A percentile compares a stretch with the other conserved stretches of the same genome.
Evolutionary conservation across 75 land plant genomes (phyloP).

Genomic region (Azolla pinnata): DNA sequence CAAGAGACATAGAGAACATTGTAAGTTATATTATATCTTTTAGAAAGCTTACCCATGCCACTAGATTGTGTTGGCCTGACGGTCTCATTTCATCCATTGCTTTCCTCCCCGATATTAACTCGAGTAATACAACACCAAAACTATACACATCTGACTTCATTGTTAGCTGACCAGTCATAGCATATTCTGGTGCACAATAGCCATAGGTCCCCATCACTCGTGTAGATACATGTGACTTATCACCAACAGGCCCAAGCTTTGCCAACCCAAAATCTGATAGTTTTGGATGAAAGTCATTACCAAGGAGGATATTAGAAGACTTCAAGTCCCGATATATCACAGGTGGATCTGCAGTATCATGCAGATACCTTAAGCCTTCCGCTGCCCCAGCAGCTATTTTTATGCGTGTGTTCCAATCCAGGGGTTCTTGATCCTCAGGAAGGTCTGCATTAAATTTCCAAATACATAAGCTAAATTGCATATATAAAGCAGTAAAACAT

Average conservation of each 20-base stretch:
- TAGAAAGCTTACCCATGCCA: constrained; percentile 5
- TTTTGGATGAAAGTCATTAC: constrained; percentile 7
- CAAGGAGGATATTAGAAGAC: constrained; percentile 17
- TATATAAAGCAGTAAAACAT: no score
- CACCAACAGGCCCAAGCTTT: constrained; percentile 17
- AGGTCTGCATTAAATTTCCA: constrained; percentile 56
- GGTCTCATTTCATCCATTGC: constrained; percentile 12
- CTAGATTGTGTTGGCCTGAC: constrained; percentile 1
- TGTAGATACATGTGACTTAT: constrained; percentile 55
- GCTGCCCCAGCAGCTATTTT: constrained; percentile 63
- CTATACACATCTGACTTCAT: constrained; percentile 65
- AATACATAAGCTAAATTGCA: no score
- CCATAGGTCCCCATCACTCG: constrained; percentile 73
- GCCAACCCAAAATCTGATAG: constrained; percentile 23
- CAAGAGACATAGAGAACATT: no score
- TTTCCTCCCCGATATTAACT: constrained; percentile 13
- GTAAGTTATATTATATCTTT: no score
- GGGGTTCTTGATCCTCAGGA: constrained; percentile 57
- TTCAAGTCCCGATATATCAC: constrained; percentile 28
- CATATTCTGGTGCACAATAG: constrained; percentile 79
- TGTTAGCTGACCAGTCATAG: constrained; percentile 71
- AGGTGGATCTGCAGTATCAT: constrained; percentile 10
- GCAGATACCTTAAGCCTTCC: constrained; percentile 15
- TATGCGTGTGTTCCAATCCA: constrained; percentile 93
- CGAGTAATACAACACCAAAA: constrained; percentile 23